These are phyloP conservation scores for Leccinum boreale DNA, from an alignment of 768 basidiomycete species.

Conservation along the genomic window DNA sequence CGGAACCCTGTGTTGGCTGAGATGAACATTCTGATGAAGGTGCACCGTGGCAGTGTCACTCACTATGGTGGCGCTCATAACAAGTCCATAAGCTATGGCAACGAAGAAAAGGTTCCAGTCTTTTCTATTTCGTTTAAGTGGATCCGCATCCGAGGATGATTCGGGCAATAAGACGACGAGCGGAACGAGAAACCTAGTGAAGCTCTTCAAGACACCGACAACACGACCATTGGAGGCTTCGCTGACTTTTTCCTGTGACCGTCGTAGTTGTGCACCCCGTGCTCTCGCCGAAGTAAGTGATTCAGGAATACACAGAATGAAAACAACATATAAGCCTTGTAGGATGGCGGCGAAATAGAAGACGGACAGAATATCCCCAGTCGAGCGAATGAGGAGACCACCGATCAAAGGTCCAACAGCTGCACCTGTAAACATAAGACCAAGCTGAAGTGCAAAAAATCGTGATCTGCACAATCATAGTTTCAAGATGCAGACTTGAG, in stretches of 20 bases:
- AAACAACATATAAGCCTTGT: conserved; percentile 47
- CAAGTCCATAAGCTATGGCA: conserved; percentile 49
- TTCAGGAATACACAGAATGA: conserved; percentile 70
- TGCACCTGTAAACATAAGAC: conserved; percentile 71
- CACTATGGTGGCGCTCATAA: conserved; percentile 40
- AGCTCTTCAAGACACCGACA: conserved; percentile 32
- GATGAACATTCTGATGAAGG: background rate
- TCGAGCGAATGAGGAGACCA: conserved; percentile 56
- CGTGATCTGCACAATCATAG: conserved; percentile 44
- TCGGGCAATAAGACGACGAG: conserved; percentile 61
- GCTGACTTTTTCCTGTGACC: conserved; percentile 10
- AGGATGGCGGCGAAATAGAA: conserved; percentile 63
- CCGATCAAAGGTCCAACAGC: conserved; percentile 77
- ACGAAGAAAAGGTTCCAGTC: conserved; percentile 69
- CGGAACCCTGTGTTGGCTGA: conserved; percentile 45
- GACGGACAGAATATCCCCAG: conserved; percentile 54
- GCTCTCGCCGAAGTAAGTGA: conserved; percentile 58
- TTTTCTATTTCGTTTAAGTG: conserved; percentile 38
- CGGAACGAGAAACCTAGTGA: conserved; percentile 68
- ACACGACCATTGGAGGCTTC: background rate
- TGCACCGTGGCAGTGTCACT: conserved; percentile 22
- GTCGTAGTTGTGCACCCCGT: conserved; percentile 19
- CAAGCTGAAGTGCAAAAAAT: conserved; percentile 61
- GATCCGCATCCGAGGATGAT: conserved; percentile 29
- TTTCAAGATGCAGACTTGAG: conserved; percentile 3